These are phyloP conservation scores for Nelumbo lutea DNA, from an alignment of 164 flowering plant species.

Conservation along the genomic window DNA sequence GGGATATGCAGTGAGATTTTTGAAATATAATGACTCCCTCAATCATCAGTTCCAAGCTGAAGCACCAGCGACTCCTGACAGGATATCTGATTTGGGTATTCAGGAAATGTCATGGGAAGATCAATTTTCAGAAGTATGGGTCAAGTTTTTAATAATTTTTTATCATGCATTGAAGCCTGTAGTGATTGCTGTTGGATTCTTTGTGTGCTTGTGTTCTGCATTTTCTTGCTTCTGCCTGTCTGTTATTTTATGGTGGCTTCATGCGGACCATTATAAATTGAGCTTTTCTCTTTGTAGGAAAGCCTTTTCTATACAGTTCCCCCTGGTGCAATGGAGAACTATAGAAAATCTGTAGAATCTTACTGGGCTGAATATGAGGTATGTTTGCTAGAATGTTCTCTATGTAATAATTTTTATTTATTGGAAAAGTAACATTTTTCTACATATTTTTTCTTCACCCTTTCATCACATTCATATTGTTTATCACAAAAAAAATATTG, in stretches of 20 bases:
- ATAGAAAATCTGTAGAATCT: constrained; percentile 70
- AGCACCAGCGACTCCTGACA: constrained; percentile 63
- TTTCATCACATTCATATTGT: too few species aligned
- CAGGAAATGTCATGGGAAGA: constrained; percentile 53
- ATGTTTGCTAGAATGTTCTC: neutral
- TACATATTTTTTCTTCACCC: too few species aligned
- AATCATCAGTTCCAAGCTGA: constrained; percentile 40
- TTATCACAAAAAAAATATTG: too few species aligned
- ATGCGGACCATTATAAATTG: constrained; percentile 1
- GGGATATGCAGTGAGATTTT: constrained; percentile 74
- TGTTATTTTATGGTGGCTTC: neutral
- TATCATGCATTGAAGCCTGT: too few species aligned
- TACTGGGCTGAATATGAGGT: constrained; percentile 58
- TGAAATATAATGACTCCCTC: constrained; percentile 42
- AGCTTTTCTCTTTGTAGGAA: constrained; percentile 45
- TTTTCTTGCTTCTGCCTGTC: neutral
- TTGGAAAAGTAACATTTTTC: too few species aligned
- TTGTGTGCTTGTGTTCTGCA: neutral
- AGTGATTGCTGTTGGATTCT: too few species aligned
- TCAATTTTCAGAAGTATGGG: constrained; percentile 57
- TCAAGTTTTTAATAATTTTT: neutral
- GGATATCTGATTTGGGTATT: constrained; percentile 40
- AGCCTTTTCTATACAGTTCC: constrained; percentile 68
- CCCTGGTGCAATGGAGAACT: constrained; percentile 64
- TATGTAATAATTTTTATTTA: too few species aligned